phyloP scores from a whole-genome alignment of 768 basidiomycete genomes.

The Mycena leptocephala region DNA sequence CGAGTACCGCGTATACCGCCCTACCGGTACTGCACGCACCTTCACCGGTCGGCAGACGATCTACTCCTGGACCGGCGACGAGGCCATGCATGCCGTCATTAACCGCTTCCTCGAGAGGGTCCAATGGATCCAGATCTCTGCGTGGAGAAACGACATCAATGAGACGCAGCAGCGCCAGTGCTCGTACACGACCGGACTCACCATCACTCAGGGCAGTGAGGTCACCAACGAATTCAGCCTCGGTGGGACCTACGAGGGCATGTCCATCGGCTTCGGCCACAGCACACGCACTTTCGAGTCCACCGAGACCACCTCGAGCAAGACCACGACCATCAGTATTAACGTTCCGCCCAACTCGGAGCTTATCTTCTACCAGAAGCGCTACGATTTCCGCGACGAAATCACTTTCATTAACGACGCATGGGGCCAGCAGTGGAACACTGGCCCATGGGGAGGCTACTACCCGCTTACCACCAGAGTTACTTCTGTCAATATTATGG shows the following conservation, averaged over 20 bases:
- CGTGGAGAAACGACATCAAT: not conserved
- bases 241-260: slow-evolving; percentile 5
- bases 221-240: slow-evolving; percentile 9
- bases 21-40: too few relatives aligned
- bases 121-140: not conserved
- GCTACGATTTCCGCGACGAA: slow-evolving; percentile 10
- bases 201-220: too few relatives aligned
- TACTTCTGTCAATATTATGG: too few relatives aligned
- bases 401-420: slow-evolving; percentile 16
- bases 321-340: not conserved
- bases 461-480: too few relatives aligned
- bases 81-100: too few relatives aligned
- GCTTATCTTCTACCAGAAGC: too few relatives aligned
- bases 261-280: slow-evolving; percentile 3
- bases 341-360: not conserved
- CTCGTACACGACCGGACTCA: too few relatives aligned
- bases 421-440: slow-evolving; percentile 8
- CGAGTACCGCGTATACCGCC: too few relatives aligned
- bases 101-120: not conserved
- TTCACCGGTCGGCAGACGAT: too few relatives aligned
- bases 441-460: too few relatives aligned
- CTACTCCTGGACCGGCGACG: too few relatives aligned
- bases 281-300: slow-evolving; percentile 12
- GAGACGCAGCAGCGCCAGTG: not conserved
- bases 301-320: slow-evolving; percentile 9